A percentile compares a stretch with the other conserved stretches of the same genome.
phyloP scores from a whole-genome alignment of 192 early-diverging fungal species.

The Umbelopsis isabellina region DNA sequence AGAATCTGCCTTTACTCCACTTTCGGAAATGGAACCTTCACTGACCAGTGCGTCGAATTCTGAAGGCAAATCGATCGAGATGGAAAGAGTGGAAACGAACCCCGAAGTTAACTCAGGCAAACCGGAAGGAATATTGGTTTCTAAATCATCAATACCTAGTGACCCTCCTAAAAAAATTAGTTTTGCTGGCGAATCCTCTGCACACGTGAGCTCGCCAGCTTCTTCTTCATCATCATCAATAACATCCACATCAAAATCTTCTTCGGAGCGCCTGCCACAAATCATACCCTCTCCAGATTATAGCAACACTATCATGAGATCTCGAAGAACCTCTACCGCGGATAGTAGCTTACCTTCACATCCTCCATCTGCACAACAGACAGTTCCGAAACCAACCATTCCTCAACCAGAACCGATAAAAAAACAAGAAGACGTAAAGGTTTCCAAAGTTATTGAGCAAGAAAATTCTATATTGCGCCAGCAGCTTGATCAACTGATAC shows the following conservation, averaged over 20 bases:
- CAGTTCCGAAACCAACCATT: neutral
- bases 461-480: slow-evolving; percentile 4
- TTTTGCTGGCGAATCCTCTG: neutral
- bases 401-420: neutral
- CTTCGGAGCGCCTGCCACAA: slow-evolving; percentile 12
- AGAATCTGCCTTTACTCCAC: slow-evolving; percentile 17
- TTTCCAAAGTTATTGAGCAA: slow-evolving; percentile 3
- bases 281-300: neutral
- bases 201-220: slow-evolving; percentile 6
- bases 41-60: slow-evolving; percentile 17
- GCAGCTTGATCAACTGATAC: slow-evolving; percentile 1
- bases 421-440: neutral
- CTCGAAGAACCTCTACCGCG: slow-evolving; percentile 1
- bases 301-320: slow-evolving; percentile 16
- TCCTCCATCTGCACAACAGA: slow-evolving; percentile 1
- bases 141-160: neutral
- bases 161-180: neutral
- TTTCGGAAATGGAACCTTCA: slow-evolving; percentile 3
- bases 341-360: neutral
- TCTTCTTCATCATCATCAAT: neutral
- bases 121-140: neutral
- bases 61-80: slow-evolving; percentile 5
- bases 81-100: neutral
- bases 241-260: slow-evolving; percentile 5
- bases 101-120: neutral